Conservation (phyloP, 2,329 filamentous ascomycete species). For the Fusarium musae region DNA sequence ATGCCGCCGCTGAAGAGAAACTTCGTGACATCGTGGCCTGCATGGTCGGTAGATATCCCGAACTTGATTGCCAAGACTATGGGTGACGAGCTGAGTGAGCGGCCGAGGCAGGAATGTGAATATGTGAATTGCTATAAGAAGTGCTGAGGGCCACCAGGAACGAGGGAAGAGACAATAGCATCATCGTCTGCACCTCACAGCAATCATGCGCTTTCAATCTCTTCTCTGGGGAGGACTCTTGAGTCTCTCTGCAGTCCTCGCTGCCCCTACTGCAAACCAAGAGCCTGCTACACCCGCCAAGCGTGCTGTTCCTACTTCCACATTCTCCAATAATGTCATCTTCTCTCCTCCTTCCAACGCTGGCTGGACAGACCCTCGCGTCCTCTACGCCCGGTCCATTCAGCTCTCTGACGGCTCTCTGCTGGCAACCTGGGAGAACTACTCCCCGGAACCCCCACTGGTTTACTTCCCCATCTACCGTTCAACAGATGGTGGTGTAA, state of each 20-base stretch:
- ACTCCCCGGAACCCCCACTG: conserved; percentile 64
- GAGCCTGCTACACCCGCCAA: conserved; percentile 13
- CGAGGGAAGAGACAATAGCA: background rate
- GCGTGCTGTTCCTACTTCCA: conserved; percentile 30
- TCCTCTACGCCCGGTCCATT: conserved; percentile 58
- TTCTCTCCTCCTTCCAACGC: conserved; percentile 52
- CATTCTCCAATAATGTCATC: conserved; percentile 49
- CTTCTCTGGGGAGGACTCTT: conserved; percentile 31
- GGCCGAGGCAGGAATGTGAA: conserved; percentile 5
- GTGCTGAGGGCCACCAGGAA: background rate
- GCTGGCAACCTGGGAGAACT: conserved; percentile 67
- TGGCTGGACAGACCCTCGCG: conserved; percentile 55
- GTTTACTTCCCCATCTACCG: conserved; percentile 66
- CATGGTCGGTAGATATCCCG: conserved; percentile 16
- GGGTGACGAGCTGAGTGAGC: background rate
- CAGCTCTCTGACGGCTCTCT: conserved; percentile 59
- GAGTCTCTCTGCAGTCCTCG: conserved; percentile 32
- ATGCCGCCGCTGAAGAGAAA: background rate
- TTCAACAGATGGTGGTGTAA: conserved; percentile 63
- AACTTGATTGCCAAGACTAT: conserved; percentile 10
- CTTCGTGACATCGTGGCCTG: background rate
- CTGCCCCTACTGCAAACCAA: conserved; percentile 34
- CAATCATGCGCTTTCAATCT: conserved; percentile 24
- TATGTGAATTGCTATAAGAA: background rate
- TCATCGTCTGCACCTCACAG: background rate